Base-by-base conservation (phyloP, 2,329 filamentous ascomycete genomes). In the Chrysoporthe deuterocubensis region DNA sequence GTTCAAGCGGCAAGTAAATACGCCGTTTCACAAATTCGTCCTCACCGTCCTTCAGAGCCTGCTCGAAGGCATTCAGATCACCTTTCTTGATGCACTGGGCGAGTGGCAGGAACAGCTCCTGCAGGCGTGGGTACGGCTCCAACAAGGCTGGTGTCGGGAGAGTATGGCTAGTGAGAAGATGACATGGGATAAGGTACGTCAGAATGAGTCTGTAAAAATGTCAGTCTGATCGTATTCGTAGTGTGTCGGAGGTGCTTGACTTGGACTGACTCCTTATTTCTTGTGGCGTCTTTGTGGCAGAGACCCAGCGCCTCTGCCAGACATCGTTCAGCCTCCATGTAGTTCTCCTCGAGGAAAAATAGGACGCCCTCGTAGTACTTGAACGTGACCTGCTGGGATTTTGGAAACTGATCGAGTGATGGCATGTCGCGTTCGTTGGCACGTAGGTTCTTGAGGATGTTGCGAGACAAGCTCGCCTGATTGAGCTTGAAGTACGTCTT, bases 401-500 rank as follows among this genome's bases (percentile, higher is more conserved):
- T 93, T 1, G 96, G 95, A 74, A 97, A 99, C 16, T 87, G 83
- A 18, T 90, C 85, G 42, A 97, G 83, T 0, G 87, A 82, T 0
- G 96, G 96, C 82, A 99, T 91, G 74, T 99, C 95, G 57, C 88
- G 86, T 69, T 84, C 81, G 65, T 92, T 90, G 14, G 94, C 94
- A 59, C 90, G 86, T 60, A 99, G 84, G 0, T 93, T 94, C 72
- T 91, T 92, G 59, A 99, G 84, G 62, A 98, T 90, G 72, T 96
- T 97, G 77, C 96, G 94, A 21, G 91, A 97, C 26, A 98, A 83
- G n/a, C 89, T 90, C 67, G 96, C 91, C 44, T 92, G 92, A 80
- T 97, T 97, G 71, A 98, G 84, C 82, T 93, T 96, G 83, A 99
- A 99, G 79, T 98, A 97, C 1, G 94, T 98, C 81, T 98, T 98